Base-by-base conservation (phyloP, 1,139 yeast species). In the Candida pseudocylindracea region DNA sequence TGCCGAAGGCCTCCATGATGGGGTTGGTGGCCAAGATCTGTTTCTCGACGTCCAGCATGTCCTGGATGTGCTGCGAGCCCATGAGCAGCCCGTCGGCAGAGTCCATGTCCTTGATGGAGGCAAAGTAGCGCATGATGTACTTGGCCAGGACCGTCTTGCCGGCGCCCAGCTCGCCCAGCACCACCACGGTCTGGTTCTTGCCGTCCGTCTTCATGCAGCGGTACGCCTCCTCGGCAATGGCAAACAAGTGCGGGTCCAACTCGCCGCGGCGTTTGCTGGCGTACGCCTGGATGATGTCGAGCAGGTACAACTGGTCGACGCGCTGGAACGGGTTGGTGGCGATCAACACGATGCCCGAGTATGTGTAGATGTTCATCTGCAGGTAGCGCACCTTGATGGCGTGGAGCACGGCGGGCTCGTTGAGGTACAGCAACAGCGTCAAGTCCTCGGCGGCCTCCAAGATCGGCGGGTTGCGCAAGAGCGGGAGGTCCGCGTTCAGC, bases 151-250 rank as follows among this genome's bases (percentile, higher is more conserved):
- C 96, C 2, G 98, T 91, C 49, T 88, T 91, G 53, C 98, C 98
- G 20, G 98, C 98, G 51, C 98, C 98, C 7, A 94, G 80, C 53
- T 88, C 98, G 51, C 98, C 98, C 45, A 91, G 73, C 25, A 88
- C 98, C 29, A 88, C 94, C 42, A 88, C 85, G 1, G 98, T 88
- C 55, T 88, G 98, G 55, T 88, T 85, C 43, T 69, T 63, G 30
- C 67, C 61, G 45, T 81, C 91, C 34, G 74, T 65, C 44, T 78
- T 73, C 98, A 88, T 85, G 50, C 93, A 76, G 47, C 93, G 63
- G 49, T 83, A 85, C n/a, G 98, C 95, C 45, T 88, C 95, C 51
- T 88, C 96, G 13, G 98, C 98, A 46, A 88, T 88, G 34, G 96
- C 95, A 50, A 88, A 88, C 49, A 88, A 63, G 60, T 88, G 98